Conservation (phyloP, 2,329 filamentous ascomycete genomes). For the Alternaria viburni region DNA sequence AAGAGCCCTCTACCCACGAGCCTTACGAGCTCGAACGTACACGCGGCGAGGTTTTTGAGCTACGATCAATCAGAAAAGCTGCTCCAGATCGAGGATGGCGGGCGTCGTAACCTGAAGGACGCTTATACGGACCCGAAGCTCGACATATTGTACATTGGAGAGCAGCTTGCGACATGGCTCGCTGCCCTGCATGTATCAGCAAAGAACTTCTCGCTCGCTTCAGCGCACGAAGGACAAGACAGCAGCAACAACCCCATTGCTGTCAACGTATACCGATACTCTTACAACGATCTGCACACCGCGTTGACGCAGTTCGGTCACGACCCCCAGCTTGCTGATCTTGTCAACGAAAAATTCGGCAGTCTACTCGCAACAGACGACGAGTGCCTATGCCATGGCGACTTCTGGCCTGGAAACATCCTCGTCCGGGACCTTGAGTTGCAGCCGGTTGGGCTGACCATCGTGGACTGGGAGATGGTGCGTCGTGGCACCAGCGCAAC, state of each 20-base stretch:
- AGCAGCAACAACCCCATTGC: slow-evolving; percentile 37
- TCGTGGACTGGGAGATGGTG: slow-evolving; percentile 48
- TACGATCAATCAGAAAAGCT: slow-evolving; percentile 38
- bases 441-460: slow-evolving; percentile 23
- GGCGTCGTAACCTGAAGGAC: slow-evolving; percentile 37
- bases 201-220: slow-evolving; percentile 12
- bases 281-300: slow-evolving; percentile 35
- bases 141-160: slow-evolving; percentile 29
- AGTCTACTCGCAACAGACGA: slow-evolving; percentile 33
- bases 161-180: slow-evolving; percentile 42
- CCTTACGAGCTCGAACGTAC: slow-evolving; percentile 13
- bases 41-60: slow-evolving; percentile 24
- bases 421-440: slow-evolving; percentile 22
- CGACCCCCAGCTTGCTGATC: slow-evolving; percentile 30
- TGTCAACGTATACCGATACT: slow-evolving; percentile 35
- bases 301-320: slow-evolving; percentile 31
- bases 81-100: slow-evolving; percentile 41
- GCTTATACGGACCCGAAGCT: slow-evolving; percentile 33
- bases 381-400: slow-evolving; percentile 47
- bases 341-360: slow-evolving; percentile 39
- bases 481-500: slow-evolving; percentile 44
- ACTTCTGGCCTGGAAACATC: slow-evolving; percentile 51
- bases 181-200: slow-evolving; percentile 33
- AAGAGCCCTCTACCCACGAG: slow-evolving; percentile 4
- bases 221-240: not conserved